Base-by-base conservation (phyloP, 2,329 filamentous ascomycete species). In the Drechmeria coniospora region DNA sequence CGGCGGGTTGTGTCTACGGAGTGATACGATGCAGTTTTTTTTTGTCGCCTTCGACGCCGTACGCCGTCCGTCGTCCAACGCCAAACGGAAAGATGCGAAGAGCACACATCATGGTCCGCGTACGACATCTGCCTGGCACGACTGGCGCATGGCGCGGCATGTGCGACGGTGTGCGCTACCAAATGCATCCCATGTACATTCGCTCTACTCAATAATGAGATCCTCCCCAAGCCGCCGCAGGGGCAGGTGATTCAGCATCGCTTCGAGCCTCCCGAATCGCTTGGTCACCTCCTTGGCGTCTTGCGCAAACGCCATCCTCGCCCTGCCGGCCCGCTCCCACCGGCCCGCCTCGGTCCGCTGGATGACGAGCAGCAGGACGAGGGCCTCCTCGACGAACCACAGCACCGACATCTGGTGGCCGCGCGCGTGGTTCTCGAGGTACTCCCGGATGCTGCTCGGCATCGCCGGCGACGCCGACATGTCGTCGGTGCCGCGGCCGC, bases 341-440 rank as follows among this genome's bases (percentile, higher is more conserved):
- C 38, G 33, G 0, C 40, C 32, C 2, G 40, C 26, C 0, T 36
- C 32, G 1, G 40, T 40, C 24, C 41, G 37, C 34, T 51, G 45
- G 6, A 52, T 36, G 2, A 53, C 48, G 16, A 53, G 35, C 4
- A 53, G 34, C 47, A 53, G 42, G 12, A 52, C 42, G 8, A 41
- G 32, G 4, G 44, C 42, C 24, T 53, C 49, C 18, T 52, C 49
- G 12, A 51, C 41, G 25, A 51, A 52, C 49, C 49, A 53, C 16
- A 53, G 30, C 7, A 51, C 38, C 12, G 47, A 51, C 46, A 53
- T 51, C 28, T 50, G 47, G 35, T 53, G 46, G 6, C 46, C 49
- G 4, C 42, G 41, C 8, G 45, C 49, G 26, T 53, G 49, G 1
- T 40, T 38, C 28, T 49, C 46, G 12, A 53, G 40, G 21, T 52